A percentile compares a stretch with the other conserved stretches of the same genome.
These are phyloP conservation scores for Fragilariopsis cylindrus DNA, from an alignment of 108 stramenopile species.

Conservation along the genomic window DNA sequence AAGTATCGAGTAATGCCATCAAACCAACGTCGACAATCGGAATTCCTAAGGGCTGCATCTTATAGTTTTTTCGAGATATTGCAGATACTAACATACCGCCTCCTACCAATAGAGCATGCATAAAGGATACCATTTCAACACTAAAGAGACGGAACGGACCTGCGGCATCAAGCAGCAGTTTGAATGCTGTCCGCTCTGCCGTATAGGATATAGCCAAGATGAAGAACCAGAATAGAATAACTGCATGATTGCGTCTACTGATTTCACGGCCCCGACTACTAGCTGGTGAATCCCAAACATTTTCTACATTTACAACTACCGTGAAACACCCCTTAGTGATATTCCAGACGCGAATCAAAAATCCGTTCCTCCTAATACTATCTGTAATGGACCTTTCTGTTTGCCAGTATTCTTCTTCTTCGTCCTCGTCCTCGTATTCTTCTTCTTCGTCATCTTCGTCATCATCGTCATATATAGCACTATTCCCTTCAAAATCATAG, in stretches of 20 bases:
- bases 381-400: conserved; percentile 8
- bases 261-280: conserved; percentile 12
- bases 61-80: conserved; percentile 31
- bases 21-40: conserved; percentile 74
- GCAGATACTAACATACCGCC: conserved; percentile 49
- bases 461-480: conserved; percentile 6
- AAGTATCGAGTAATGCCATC: conserved; percentile 84
- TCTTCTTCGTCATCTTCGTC: conserved; percentile 36
- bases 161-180: conserved; percentile 76
- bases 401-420: conserved; percentile 19
- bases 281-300: conserved; percentile 73
- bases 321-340: conserved; percentile 37
- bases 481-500: background rate
- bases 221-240: conserved; percentile 79
- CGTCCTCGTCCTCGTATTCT: conserved; percentile 18
- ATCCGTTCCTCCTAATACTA: background rate
- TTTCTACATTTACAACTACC: conserved; percentile 71
- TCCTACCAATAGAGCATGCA: conserved; percentile 62
- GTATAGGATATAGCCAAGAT: conserved; percentile 69
- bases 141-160: conserved; percentile 80
- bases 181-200: conserved; percentile 77
- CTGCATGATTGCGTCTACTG: conserved; percentile 47
- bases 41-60: conserved; percentile 46
- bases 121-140: conserved; percentile 62
- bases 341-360: conserved; percentile 5